Evolutionary conservation across 2,329 filamentous ascomycete genomes (phyloP), one percentile per base, ranked within the genome.

Genomic region (Ophiostoma quercus): DNA sequence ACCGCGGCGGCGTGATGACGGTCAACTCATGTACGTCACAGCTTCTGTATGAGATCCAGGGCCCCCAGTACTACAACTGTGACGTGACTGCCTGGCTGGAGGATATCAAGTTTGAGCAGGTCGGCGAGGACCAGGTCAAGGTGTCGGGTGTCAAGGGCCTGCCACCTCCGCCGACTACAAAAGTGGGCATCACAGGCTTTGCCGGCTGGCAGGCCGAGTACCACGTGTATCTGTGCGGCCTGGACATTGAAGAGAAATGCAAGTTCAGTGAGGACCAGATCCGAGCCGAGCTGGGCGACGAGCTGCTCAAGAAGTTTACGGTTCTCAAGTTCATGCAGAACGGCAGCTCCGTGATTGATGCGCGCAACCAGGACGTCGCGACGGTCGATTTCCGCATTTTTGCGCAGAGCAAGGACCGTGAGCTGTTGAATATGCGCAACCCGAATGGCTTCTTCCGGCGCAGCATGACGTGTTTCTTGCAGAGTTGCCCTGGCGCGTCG

Each of bases 91-190:
- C 77, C 14, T 72, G 72, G 62, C 71, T 78, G 32, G 75, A 75
- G 37, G 76, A 70, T 68, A 74, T 74, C 39, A 71, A 66, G 69
- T 84, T 87, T 74, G 82, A 84, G 72, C 82, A 85, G 73, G 68
- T 76, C 34, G 77, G 74, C 72, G 73, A 74, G 71, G 75, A 76
- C 71, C 74, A 75, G 19, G 78, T 79, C 14, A 73, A 73, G n/a
- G 74, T 79, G 12, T 74, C 74, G 2, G 77, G 78, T 4, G 76
- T 79, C 70, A 77, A 77, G 72, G 78, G 77, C 11, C 70, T 74
- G 22, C 76, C 76, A 7, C 75, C 77, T 14, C 77, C 77, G 8
- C 72, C 75, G 2, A 79, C 77, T 8, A 79, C 77, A 6, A 78
- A 77, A 69, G 75, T 76, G 37, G 74, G 75, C 51, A 72, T 76